Evolutionary conservation across 106 monocot genomes (phyloP).

Genomic region (Acanthochlamys bracteata): DNA sequence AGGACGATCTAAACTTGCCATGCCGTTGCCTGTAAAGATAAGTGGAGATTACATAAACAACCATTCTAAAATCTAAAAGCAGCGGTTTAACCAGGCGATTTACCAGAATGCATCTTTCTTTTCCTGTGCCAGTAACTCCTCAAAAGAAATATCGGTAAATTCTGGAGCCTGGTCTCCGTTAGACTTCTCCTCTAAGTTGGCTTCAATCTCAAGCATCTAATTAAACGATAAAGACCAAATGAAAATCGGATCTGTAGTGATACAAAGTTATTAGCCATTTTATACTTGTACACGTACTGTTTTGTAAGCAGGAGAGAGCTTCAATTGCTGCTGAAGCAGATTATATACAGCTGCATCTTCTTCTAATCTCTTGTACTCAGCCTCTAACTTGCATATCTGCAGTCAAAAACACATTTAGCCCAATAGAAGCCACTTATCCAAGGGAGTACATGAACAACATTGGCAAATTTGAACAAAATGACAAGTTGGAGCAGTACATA

Average conservation of each 20-base stretch:
- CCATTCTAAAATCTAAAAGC: not conserved
- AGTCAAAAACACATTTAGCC: not conserved
- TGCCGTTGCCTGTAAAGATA: conserved; percentile 37
- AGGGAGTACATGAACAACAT: not conserved
- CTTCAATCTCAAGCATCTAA: conserved; percentile 44
- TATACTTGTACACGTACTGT: conserved; percentile 19
- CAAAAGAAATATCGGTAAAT: conserved; percentile 58
- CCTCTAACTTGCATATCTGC: conserved; percentile 58
- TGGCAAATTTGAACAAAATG: not conserved
- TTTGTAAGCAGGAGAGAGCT: conserved; percentile 71
- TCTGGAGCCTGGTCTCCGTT: conserved; percentile 8
- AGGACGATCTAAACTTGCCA: conserved; percentile 37
- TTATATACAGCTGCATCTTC: conserved; percentile 72
- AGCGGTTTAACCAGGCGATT: not conserved
- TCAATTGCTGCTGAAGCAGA: conserved; percentile 62
- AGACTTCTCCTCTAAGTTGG: conserved; percentile 23
- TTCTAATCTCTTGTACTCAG: conserved; percentile 54
- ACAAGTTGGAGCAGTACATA: not conserved
- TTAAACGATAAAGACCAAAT: not conserved
- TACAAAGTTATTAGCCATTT: not conserved
- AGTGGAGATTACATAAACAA: not conserved
- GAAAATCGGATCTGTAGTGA: not conserved
- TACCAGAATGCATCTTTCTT: conserved; percentile 81
- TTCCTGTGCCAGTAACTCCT: conserved; percentile 75
- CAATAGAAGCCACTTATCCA: not conserved